These are phyloP conservation scores for Domatiomyces catenatus DNA, from an alignment of 2,329 filamentous ascomycete species.

Conservation along the genomic window DNA sequence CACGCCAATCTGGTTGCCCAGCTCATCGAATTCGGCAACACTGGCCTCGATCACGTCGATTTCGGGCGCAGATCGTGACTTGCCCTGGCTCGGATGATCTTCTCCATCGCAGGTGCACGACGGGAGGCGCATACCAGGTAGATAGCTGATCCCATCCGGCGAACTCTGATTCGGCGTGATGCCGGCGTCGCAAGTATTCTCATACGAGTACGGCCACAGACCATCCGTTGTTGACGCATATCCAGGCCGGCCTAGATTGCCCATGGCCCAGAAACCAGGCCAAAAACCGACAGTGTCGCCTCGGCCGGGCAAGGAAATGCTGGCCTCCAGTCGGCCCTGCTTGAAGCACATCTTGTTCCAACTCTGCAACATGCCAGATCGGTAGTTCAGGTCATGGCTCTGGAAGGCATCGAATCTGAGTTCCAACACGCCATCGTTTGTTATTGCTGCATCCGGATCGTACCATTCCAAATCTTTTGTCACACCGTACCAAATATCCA, in stretches of 20 bases:
- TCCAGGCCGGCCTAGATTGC: constrained; percentile 54
- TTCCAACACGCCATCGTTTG: constrained; percentile 46
- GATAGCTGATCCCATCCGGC: constrained; percentile 47
- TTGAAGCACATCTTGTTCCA: constrained; percentile 64
- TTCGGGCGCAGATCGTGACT: constrained; percentile 52
- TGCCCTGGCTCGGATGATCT: constrained; percentile 52
- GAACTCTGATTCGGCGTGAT: constrained; percentile 60
- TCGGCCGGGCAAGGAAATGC: constrained; percentile 51
- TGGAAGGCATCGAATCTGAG: constrained; percentile 49
- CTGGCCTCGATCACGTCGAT: constrained; percentile 60
- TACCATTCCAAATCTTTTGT: constrained; percentile 59
- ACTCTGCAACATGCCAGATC: constrained; percentile 59
- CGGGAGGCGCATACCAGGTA: constrained; percentile 56
- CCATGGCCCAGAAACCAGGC: constrained; percentile 65
- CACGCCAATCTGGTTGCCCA: constrained; percentile 39
- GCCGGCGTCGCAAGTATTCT: constrained; percentile 51
- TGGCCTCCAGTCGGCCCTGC: constrained; percentile 53
- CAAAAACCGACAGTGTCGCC: constrained; percentile 56
- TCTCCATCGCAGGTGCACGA: constrained; percentile 49
- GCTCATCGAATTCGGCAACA: constrained; percentile 37
- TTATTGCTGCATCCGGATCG: constrained; percentile 51
- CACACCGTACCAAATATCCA: constrained; percentile 59
- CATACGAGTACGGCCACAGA: constrained; percentile 60
- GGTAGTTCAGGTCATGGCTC: constrained; percentile 50
- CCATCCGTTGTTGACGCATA: constrained; percentile 57